These are phyloP conservation scores for Priceomyces melissophilus DNA, from an alignment of 805 yeast species.

Conservation along the genomic window DNA sequence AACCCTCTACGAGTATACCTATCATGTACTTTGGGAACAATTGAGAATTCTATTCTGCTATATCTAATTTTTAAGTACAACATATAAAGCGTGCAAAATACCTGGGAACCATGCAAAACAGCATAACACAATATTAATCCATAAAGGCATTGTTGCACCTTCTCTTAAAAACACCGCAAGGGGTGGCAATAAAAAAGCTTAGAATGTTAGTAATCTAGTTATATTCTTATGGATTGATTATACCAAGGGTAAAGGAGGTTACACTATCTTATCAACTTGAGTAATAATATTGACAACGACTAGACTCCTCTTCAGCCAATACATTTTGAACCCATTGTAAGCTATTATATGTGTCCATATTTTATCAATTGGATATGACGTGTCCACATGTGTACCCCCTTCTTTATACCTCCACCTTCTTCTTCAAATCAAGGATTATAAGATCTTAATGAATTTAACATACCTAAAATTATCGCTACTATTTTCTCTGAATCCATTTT, in stretches of 20 bases:
- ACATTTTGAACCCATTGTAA: too few species aligned
- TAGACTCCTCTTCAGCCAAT: too few species aligned
- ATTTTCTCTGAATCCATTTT: constrained; percentile 40
- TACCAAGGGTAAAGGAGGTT: too few species aligned
- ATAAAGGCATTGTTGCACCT: constrained; percentile 62
- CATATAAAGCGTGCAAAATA: constrained; percentile 70
- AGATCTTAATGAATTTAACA: constrained; percentile 8
- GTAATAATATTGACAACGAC: too few species aligned
- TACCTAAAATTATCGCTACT: constrained; percentile 35
- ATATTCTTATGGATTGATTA: not conserved
- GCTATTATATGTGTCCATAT: too few species aligned
- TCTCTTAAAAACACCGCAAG: constrained; percentile 69
- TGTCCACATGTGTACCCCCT: too few species aligned
- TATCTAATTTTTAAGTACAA: constrained; percentile 40
- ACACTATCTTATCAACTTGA: too few species aligned
- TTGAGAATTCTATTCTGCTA: not conserved
- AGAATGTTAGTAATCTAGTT: constrained; percentile 13
- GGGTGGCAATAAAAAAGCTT: constrained; percentile 68
- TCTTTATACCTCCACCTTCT: too few species aligned
- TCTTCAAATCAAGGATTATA: too few species aligned
- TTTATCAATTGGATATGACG: too few species aligned
- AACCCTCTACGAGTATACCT: too few species aligned
- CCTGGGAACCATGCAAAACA: constrained; percentile 73
- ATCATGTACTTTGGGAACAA: too few species aligned
- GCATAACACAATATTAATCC: constrained; percentile 63